A percentile compares a stretch with the other conserved stretches of the same genome.
These are phyloP conservation scores for Scheffersomyces ergatensis DNA, from an alignment of 805 yeast species.

Conservation along the genomic window DNA sequence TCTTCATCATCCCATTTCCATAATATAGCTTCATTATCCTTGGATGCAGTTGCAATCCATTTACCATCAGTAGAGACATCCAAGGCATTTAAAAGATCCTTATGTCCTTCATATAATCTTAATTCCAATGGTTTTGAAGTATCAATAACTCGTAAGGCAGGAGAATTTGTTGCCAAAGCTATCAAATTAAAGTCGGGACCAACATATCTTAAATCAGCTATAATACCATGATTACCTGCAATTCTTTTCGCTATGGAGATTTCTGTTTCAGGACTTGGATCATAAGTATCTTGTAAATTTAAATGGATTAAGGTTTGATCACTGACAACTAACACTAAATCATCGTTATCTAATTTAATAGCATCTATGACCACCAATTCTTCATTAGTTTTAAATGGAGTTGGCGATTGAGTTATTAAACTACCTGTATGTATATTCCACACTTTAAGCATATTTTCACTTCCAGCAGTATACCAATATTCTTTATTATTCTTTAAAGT, in stretches of 20 bases:
- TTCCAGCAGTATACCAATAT: conserved; percentile 73
- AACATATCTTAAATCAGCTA: conserved; percentile 81
- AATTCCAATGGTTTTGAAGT: conserved; percentile 61
- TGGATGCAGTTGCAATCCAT: conserved; percentile 92
- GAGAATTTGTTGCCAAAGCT: conserved; percentile 93
- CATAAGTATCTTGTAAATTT: conserved; percentile 21
- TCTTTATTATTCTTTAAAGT: conserved; percentile 20
- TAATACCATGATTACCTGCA: conserved; percentile 94
- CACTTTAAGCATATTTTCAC: conserved; percentile 62
- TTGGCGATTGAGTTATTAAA: conserved; percentile 41
- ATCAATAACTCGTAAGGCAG: conserved; percentile 75
- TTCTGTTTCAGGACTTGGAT: conserved; percentile 1
- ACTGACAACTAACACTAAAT: conserved; percentile 57
- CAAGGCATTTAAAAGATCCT: conserved; percentile 76
- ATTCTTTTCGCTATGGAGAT: conserved; percentile 53
- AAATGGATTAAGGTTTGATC: conserved; percentile 78
- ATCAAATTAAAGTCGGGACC: conserved; percentile 59
- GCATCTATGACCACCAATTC: conserved; percentile 71
- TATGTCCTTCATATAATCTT: conserved; percentile 73
- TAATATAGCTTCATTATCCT: conserved; percentile 79
- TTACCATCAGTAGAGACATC: conserved; percentile 76
- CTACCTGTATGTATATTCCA: conserved; percentile 56
- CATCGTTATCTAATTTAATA: conserved; percentile 28
- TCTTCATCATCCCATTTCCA: conserved; percentile 64
- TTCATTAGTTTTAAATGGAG: conserved; percentile 61